phyloP scores from a whole-genome alignment of 495 filamentous ascomycete genomes.

The Podospora didyma region DNA sequence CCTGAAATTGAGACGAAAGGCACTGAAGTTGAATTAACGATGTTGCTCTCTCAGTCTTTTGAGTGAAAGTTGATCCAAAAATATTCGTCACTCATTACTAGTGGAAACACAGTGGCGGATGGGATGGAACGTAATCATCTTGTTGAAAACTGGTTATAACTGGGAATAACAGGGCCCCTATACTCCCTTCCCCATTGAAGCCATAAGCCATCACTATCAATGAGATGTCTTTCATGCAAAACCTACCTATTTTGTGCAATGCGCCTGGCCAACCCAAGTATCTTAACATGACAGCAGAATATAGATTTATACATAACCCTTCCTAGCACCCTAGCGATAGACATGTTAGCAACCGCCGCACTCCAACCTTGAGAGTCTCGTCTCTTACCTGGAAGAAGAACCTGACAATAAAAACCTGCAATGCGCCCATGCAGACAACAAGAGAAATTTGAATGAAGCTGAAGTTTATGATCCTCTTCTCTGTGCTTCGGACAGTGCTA shows the following conservation, averaged over 20 bases:
- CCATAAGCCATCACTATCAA: constrained; percentile 24
- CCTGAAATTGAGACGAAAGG: too few relatives aligned
- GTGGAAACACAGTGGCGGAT: too few relatives aligned
- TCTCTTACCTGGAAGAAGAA: constrained; percentile 89
- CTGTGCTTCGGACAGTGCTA: constrained; percentile 94
- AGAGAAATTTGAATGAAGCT: constrained; percentile 86
- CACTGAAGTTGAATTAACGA: too few relatives aligned
- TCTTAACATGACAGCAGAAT: neutral
- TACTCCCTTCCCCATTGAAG: constrained; percentile 8
- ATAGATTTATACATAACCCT: constrained; percentile 52
- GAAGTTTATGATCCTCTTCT: constrained; percentile 94
- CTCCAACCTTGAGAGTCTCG: neutral
- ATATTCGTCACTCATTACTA: too few relatives aligned
- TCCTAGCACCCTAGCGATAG: constrained; percentile 45
- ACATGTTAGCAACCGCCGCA: constrained; percentile 15
- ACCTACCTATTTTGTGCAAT: constrained; percentile 20
- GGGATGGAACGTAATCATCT: constrained; percentile 10
- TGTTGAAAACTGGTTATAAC: constrained; percentile 4
- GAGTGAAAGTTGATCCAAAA: too few relatives aligned
- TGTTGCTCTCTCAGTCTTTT: too few relatives aligned
- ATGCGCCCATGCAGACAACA: constrained; percentile 92
- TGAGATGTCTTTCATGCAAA: constrained; percentile 22
- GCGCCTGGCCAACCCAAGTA: constrained; percentile 20
- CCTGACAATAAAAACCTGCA: constrained; percentile 96
- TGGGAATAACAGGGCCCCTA: neutral